These are phyloP conservation scores for Syzygium malaccense DNA, from an alignment of 441 rosid species.

Conservation along the genomic window DNA sequence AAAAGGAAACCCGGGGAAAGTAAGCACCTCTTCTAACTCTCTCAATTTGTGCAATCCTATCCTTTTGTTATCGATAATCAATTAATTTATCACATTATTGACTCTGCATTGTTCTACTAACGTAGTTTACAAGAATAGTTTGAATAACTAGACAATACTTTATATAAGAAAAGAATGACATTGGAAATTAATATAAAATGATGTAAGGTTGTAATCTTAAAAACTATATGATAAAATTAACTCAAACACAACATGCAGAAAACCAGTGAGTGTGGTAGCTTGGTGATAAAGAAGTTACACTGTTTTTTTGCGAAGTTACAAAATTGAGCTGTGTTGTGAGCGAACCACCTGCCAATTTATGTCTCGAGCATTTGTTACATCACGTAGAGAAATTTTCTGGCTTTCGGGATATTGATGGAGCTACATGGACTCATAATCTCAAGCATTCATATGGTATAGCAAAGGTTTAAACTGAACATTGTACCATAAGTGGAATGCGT, in stretches of 20 bases:
- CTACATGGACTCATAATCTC: background rate
- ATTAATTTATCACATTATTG: background rate
- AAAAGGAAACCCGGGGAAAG: background rate
- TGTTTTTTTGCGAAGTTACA: background rate
- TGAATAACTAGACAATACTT: background rate
- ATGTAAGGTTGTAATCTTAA: background rate
- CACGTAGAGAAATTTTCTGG: background rate
- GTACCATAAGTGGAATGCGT: background rate
- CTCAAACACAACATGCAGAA: background rate
- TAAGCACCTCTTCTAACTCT: background rate
- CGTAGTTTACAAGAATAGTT: background rate
- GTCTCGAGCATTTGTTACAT: background rate
- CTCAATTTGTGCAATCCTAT: background rate
- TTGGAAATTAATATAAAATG: background rate
- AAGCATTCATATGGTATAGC: background rate
- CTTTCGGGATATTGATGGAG: background rate
- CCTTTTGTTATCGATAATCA: background rate
- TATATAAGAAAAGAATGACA: background rate
- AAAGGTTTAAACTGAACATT: background rate
- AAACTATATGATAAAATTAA: background rate
- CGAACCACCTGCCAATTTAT: background rate
- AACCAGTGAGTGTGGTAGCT: background rate
- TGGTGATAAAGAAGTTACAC: background rate
- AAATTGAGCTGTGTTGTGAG: background rate
- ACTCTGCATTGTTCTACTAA: background rate